A percentile compares a stretch with the other conserved stretches of the same genome.
phyloP scores from a whole-genome alignment of 495 filamentous ascomycete species.

The Aspergillus haitiensis region DNA sequence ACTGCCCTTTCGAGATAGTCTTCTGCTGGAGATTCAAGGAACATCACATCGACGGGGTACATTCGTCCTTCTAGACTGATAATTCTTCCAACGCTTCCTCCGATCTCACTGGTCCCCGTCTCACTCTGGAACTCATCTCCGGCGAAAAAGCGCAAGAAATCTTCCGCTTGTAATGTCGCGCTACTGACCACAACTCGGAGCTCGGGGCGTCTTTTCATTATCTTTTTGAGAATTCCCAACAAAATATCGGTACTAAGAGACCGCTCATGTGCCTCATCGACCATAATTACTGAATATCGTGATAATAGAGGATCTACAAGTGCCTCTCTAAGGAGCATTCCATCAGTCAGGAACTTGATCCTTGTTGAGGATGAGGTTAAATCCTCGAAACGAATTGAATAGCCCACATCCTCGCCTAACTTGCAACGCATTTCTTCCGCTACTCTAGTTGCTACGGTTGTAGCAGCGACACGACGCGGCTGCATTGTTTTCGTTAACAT shows the following conservation, averaged over 20 bases:
- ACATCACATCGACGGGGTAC: constrained; percentile 89
- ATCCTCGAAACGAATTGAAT: constrained; percentile 96
- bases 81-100: constrained; percentile 62
- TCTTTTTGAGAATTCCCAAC: constrained; percentile 93
- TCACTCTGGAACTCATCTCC: constrained; percentile 43
- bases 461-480: constrained; percentile 91
- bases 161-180: constrained; percentile 89
- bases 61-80: constrained; percentile 88
- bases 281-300: constrained; percentile 96
- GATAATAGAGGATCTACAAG: constrained; percentile 90
- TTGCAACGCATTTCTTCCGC: constrained; percentile 92
- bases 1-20: constrained; percentile 87
- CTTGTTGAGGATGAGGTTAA: constrained; percentile 81
- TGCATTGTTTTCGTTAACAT: constrained; percentile 35
- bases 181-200: constrained; percentile 90
- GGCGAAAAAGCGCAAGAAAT: constrained; percentile 82
- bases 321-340: constrained; percentile 88
- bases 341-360: constrained; percentile 97
- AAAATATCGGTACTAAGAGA: constrained; percentile 93
- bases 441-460: constrained; percentile 85
- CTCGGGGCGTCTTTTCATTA: constrained; percentile 76
- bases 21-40: constrained; percentile 75
- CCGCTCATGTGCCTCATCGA: constrained; percentile 96
- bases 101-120: constrained; percentile 41
- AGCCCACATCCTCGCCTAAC: constrained; percentile 92